A percentile compares a stretch with the other conserved stretches of the same genome.
These are phyloP conservation scores for Fusarium bactridioides DNA, from an alignment of 2,329 filamentous ascomycete species.

Conservation along the genomic window DNA sequence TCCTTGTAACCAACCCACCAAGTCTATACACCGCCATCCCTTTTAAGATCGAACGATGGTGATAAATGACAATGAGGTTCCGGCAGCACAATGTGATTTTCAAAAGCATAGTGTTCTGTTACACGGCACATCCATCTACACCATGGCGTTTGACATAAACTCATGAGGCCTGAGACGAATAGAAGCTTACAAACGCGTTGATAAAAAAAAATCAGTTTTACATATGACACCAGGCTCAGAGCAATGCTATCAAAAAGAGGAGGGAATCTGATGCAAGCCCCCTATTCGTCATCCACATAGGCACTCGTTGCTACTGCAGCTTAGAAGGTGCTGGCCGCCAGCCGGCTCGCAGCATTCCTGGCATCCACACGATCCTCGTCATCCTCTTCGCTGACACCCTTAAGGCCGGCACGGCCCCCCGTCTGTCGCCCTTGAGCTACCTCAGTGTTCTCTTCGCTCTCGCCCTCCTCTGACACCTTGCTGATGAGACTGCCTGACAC, in stretches of 20 bases:
- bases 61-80: constrained; percentile 13
- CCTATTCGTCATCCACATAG: constrained; percentile 24
- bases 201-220: constrained; percentile 29
- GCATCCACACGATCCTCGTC: constrained; percentile 96
- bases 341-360: constrained; percentile 89
- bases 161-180: constrained; percentile 7
- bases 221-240: constrained; percentile 37
- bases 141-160: constrained; percentile 19
- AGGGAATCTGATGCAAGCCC: constrained; percentile 30
- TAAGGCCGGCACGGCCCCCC: constrained; percentile 57
- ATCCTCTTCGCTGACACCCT: constrained; percentile 76
- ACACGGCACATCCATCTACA: constrained; percentile 10
- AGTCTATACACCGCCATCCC: constrained; percentile 23
- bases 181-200: neutral
- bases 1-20: neutral
- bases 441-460: constrained; percentile 54
- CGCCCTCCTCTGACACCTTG: constrained; percentile 69
- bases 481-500: constrained; percentile 76
- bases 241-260: constrained; percentile 37
- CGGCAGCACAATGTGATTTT: constrained; percentile 5
- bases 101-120: neutral
- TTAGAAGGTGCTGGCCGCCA: constrained; percentile 93
- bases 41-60: constrained; percentile 20
- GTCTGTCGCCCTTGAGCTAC: constrained; percentile 48
- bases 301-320: constrained; percentile 31